Evolutionary conservation across 139 green algal species (phyloP), one percentile per base, ranked within the genome.

Genomic region (Chlorella sp.): DNA sequence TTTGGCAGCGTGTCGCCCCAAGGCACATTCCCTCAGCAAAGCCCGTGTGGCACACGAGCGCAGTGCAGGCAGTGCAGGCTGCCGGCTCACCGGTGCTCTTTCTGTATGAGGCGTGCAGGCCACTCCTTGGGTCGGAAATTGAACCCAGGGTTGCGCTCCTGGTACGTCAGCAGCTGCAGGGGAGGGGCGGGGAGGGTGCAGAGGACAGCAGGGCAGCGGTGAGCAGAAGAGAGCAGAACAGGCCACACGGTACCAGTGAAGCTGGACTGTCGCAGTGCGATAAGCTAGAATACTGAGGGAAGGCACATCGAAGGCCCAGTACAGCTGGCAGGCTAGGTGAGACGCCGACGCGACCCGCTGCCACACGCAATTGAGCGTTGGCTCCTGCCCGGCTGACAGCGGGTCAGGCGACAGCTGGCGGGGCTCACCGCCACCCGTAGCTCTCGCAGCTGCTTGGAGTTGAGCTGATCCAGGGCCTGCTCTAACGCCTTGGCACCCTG

Each of bases 401-500:
- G 7, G 9, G 48, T 57, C 48, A 9, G 48, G 48, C 9, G 48
- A 57, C 64, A 71, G 64, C 21, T 71, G 64, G 21, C 64, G 21
- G 14, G 28, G 21, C 83, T 60, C 73, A 92, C 71, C 71, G 73
- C 57, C 39, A 91, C 85, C 40, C 91, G 79, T 60, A 93, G 85
- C 7, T 57, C 60, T 26, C 88, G 40, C 53, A 93, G 75, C 88
- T 93, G 91, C 87, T 88, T 84, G 16, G 91, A 87, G 64, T 92
- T 85, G n/a, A 91, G 83, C 19, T 88, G 88, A 42, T 53, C 40
- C 53, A 93, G 88, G 48, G 83, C 57, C 73, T 90, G 37, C 53
- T 92, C 76, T 5, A 93, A 32, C 61, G 88, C 42, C n/a, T 88
- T 88, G 57, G n/a, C 48, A n/a, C 91, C 91, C 89, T 93, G 88